Conservation (phyloP, 331 rosid genomes). For the Erythrophleum ivorense region DNA sequence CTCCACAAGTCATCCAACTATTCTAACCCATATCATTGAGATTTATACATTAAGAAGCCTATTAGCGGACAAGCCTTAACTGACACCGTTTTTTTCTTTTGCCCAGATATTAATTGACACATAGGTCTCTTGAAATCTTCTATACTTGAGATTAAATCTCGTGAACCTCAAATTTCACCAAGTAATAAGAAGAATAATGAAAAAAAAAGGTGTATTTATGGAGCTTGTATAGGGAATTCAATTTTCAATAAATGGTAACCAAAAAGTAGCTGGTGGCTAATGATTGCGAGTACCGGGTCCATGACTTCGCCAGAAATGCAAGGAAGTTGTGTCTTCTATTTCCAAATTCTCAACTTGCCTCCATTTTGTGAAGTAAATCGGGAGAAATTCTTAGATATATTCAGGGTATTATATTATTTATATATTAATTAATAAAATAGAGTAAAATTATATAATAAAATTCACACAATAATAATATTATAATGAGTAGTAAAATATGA, state of each 20-base stretch:
- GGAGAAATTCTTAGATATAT: too few relatives aligned
- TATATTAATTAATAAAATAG: too few relatives aligned
- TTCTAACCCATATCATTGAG: neutral
- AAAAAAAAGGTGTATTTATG: neutral
- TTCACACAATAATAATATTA: too few relatives aligned
- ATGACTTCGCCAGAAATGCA: neutral
- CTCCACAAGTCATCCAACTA: neutral
- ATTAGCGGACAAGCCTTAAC: neutral
- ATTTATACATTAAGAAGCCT: neutral
- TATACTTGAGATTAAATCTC: neutral
- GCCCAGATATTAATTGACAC: neutral
- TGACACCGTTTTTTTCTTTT: neutral
- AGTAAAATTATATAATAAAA: too few relatives aligned
- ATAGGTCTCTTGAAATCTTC: neutral
- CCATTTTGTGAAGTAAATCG: neutral
- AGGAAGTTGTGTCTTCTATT: neutral
- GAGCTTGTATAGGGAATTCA: conserved; percentile 29
- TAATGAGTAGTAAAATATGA: too few relatives aligned
- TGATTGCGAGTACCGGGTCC: conserved; percentile 22
- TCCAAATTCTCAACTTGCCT: conserved; percentile 4
- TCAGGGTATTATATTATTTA: too few relatives aligned
- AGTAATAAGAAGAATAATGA: neutral
- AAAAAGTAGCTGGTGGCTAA: conserved; percentile 39
- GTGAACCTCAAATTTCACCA: conserved; percentile 21
- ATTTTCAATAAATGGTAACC: conserved; percentile 44